Conservation (phyloP, 176 grass and related monocot genomes). For the Themeda triandra region DNA sequence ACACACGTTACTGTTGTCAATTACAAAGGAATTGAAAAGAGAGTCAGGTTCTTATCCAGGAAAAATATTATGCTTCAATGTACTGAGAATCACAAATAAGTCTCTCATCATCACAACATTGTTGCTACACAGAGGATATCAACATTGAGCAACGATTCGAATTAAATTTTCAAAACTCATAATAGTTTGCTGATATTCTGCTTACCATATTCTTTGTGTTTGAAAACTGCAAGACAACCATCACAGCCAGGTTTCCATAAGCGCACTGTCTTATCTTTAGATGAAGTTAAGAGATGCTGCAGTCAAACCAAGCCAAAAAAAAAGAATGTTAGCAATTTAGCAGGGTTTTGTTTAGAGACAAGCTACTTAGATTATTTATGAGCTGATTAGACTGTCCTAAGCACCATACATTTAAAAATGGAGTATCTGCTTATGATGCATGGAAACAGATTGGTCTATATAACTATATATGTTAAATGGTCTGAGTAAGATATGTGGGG, state of each 20-base stretch:
- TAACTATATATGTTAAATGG: not conserved
- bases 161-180: not conserved
- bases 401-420: not conserved
- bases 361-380: no score
- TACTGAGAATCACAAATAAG: not conserved
- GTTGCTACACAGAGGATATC: not conserved
- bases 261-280: conserved; percentile 87
- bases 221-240: conserved; percentile 64
- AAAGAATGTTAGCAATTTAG: not conserved
- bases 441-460: not conserved
- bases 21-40: conserved; percentile 2
- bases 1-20: conserved; percentile 71
- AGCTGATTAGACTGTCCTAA: not conserved
- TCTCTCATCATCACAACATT: not conserved
- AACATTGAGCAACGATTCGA: not conserved
- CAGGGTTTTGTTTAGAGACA: no score
- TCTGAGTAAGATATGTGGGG: not conserved
- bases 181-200: not conserved
- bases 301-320: conserved; percentile 19
- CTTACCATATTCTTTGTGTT: conserved; percentile 85
- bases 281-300: conserved; percentile 89
- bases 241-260: conserved; percentile 89
- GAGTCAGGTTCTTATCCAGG: not conserved
- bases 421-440: not conserved
- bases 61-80: conserved; percentile 13